These are phyloP conservation scores for Mesotaenium endlicherianum DNA, from an alignment of 139 green algal genomes.

Conservation along the genomic window DNA sequence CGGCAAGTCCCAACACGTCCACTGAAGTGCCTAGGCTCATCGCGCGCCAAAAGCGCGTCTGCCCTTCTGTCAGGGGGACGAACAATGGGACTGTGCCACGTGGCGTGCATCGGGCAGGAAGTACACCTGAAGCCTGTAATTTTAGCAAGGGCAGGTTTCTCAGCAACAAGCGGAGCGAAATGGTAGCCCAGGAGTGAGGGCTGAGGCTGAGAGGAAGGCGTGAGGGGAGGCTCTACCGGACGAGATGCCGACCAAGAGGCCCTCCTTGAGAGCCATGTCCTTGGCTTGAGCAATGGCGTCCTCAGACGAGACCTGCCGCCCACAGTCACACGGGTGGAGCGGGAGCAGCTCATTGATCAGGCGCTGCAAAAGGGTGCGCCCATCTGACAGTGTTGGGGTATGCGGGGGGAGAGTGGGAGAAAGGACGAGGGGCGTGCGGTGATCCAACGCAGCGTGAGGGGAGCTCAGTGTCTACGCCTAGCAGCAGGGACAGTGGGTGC, in stretches of 20 bases:
- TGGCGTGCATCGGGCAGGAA: not conserved
- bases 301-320: conserved; percentile 64
- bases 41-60: not conserved
- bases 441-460: conserved; percentile 54
- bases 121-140: not conserved
- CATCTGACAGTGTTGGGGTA: not conserved
- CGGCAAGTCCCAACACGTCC: too few relatives aligned
- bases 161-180: not conserved
- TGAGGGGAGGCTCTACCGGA: not conserved
- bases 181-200: not conserved
- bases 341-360: too few relatives aligned
- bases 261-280: conserved; percentile 81
- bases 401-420: not conserved
- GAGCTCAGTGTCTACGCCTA: too few relatives aligned
- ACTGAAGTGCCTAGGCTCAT: too few relatives aligned
- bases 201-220: not conserved
- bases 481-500: too few relatives aligned
- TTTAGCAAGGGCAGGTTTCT: too few relatives aligned
- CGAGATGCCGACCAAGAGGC: conserved; percentile 66
- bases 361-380: too few relatives aligned
- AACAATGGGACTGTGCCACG: not conserved
- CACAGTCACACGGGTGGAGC: not conserved
- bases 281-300: conserved; percentile 82
- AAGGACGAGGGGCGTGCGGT: not conserved
- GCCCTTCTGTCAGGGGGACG: not conserved